Evolutionary conservation across 352 stramenopile species (phyloP).

Genomic region (Phytophthora sp.): DNA sequence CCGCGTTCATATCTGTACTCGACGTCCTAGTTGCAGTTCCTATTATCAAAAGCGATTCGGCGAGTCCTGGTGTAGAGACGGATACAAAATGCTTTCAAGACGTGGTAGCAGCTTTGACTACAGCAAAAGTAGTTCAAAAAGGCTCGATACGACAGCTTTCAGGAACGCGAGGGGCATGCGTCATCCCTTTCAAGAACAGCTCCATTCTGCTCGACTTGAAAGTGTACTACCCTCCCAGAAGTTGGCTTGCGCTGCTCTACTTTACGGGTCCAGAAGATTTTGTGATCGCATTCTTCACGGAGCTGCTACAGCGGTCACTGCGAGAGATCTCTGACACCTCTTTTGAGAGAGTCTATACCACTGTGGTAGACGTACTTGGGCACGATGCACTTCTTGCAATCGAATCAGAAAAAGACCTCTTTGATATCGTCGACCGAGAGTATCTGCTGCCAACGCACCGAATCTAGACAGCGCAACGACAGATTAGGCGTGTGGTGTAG

Average conservation of each 20-base stretch:
- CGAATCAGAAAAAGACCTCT: conserved; percentile 67
- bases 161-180: conserved; percentile 48
- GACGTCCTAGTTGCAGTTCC: conserved; percentile 66
- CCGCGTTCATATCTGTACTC: conserved; percentile 72
- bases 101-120: conserved; percentile 45
- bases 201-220: conserved; percentile 77
- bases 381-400: conserved; percentile 39
- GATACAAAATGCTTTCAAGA: conserved; percentile 29
- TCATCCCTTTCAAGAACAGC: conserved; percentile 64
- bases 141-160: conserved; percentile 40
- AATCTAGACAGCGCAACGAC: conserved; percentile 28
- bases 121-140: conserved; percentile 38
- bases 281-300: conserved; percentile 46
- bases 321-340: conserved; percentile 50
- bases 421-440: conserved; percentile 47
- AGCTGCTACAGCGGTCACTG: conserved; percentile 49
- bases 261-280: conserved; percentile 78
- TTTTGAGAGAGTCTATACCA: conserved; percentile 64
- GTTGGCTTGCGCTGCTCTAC: conserved; percentile 76
- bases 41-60: neutral
- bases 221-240: conserved; percentile 56
- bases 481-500: neutral
- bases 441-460: conserved; percentile 56
- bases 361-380: conserved; percentile 37
- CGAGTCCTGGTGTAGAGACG: neutral